phyloP scores from a whole-genome alignment of 371 early-diverging fungal species.

The Mucor velutinosus region DNA sequence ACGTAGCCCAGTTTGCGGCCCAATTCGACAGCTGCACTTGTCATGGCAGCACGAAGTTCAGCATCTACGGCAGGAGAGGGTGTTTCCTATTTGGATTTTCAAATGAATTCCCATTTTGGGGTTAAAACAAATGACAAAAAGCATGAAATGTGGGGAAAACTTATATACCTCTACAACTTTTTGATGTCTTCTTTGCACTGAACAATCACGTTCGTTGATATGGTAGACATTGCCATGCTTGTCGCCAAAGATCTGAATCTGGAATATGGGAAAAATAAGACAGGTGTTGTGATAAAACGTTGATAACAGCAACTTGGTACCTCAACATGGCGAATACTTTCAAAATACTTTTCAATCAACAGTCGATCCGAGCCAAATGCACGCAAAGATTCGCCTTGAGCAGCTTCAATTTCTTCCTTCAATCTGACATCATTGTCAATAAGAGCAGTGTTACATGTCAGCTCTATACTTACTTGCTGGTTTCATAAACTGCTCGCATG shows the following conservation, averaged over 20 bases:
- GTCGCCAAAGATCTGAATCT: constrained; percentile 85
- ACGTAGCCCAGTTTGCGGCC: constrained; percentile 62
- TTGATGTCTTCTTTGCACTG: constrained; percentile 87
- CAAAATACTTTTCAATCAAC: constrained; percentile 93
- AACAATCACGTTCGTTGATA: constrained; percentile 90
- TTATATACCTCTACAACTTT: constrained; percentile 77
- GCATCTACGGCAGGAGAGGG: constrained; percentile 61
- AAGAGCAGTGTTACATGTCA: neutral
- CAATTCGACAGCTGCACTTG: constrained; percentile 58
- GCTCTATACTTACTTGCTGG: constrained; percentile 31
- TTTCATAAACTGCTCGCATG: constrained; percentile 71
- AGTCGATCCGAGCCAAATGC: constrained; percentile 90
- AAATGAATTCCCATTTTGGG: constrained; percentile 14
- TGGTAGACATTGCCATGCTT: constrained; percentile 79
- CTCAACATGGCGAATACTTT: constrained; percentile 89
- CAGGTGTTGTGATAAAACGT: neutral
- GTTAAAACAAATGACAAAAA: constrained; percentile 12
- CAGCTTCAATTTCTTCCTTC: constrained; percentile 78
- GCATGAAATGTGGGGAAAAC: neutral
- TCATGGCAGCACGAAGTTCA: constrained; percentile 55
- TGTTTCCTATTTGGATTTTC: constrained; percentile 44
- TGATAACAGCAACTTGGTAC: constrained; percentile 30
- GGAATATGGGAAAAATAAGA: neutral
- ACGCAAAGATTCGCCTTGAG: constrained; percentile 82
- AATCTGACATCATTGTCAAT: constrained; percentile 51